Conservation (phyloP, 2,329 filamentous ascomycete genomes). For the Exophiala lecanii-corni region DNA sequence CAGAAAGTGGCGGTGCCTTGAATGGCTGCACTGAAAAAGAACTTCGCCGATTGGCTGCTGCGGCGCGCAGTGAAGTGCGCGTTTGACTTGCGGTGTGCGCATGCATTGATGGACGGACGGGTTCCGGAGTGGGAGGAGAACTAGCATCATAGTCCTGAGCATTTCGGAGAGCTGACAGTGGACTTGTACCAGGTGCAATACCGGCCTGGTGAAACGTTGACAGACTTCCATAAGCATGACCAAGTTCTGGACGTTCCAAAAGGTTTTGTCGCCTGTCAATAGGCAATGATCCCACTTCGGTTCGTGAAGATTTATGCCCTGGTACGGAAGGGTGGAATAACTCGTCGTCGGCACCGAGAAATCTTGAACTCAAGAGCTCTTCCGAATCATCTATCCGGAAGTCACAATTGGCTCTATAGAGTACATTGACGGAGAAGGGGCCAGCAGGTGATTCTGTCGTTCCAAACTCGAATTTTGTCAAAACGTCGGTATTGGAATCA, state of each 20-base stretch:
- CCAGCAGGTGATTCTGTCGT: constrained; percentile 83
- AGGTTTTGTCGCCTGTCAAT: constrained; percentile 48
- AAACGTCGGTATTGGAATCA: constrained; percentile 57
- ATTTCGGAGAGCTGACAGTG: constrained; percentile 74
- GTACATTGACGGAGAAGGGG: constrained; percentile 72
- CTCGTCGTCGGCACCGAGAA: constrained; percentile 85
- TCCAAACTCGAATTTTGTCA: constrained; percentile 74
- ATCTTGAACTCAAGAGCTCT: constrained; percentile 82
- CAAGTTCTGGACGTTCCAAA: constrained; percentile 53
- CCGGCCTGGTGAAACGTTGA: constrained; percentile 82
- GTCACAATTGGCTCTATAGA: constrained; percentile 81
- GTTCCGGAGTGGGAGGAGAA: constrained; percentile 46
- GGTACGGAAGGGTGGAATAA: constrained; percentile 77
- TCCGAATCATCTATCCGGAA: constrained; percentile 91
- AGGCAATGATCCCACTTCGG: constrained; percentile 66
- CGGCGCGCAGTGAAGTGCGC: constrained; percentile 47
- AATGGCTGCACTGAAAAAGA: constrained; percentile 93
- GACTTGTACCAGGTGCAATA: constrained; percentile 72
- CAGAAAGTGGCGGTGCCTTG: constrained; percentile 91
- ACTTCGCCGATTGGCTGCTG: constrained; percentile 59
- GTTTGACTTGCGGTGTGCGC: constrained; percentile 43
- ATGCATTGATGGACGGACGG: constrained; percentile 45
- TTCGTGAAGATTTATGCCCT: constrained; percentile 39
- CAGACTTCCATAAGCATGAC: constrained; percentile 82
- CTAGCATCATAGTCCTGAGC: constrained; percentile 52